Evolutionary conservation across 345 rosid species (phyloP).

Genomic region (Corymbia maculata): DNA sequence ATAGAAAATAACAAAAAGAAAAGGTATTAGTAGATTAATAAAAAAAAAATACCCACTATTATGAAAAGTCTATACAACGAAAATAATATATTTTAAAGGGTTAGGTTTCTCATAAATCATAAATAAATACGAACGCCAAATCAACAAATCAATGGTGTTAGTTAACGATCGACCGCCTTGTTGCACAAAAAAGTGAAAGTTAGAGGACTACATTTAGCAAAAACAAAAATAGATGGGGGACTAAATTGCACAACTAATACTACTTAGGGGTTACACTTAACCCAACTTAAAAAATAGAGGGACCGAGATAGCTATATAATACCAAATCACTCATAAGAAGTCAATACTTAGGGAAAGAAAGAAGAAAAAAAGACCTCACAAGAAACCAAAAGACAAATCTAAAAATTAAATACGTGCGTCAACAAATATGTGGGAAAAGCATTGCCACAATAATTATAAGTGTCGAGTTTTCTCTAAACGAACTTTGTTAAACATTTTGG

Average conservation of each 20-base stretch:
- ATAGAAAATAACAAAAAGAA: neutral
- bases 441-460: neutral
- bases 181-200: neutral
- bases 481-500: neutral
- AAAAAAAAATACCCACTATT: neutral
- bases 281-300: neutral
- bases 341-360: neutral
- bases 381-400: neutral
- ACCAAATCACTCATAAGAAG: neutral
- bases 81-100: neutral
- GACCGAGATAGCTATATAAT: neutral
- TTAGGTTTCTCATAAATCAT: neutral
- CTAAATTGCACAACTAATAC: neutral
- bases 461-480: neutral
- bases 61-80: neutral
- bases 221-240: neutral
- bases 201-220: neutral
- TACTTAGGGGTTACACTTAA: neutral
- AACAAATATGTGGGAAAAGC: neutral
- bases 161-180: neutral
- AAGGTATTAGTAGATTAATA: neutral
- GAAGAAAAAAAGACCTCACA: neutral
- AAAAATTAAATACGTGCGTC: neutral
- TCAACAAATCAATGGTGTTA: neutral
- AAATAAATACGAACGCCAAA: neutral